A percentile compares a stretch with the other conserved stretches of the same genome.
Conservation (phyloP, 352 stramenopile species). For the Globisporangium rhizosaccharum region DNA sequence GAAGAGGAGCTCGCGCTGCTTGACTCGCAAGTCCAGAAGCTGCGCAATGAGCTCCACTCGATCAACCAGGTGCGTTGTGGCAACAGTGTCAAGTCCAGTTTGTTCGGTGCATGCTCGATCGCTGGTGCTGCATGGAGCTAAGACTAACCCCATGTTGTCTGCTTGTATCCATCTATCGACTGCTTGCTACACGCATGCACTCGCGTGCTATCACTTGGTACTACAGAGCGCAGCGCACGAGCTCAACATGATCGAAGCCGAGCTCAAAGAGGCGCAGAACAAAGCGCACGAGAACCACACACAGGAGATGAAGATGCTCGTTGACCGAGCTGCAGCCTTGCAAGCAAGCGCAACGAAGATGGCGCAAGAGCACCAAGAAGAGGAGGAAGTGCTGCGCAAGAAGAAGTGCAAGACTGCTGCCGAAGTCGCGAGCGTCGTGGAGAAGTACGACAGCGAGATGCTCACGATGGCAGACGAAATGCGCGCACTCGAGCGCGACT, state of each 20-base stretch:
- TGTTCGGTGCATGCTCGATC: background rate
- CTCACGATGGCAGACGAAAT: slow-evolving; percentile 49
- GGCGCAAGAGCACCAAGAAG: slow-evolving; percentile 78
- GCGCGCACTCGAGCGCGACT: slow-evolving; percentile 32
- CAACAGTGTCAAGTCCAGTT: background rate
- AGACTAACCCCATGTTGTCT: background rate
- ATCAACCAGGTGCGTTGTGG: slow-evolving; percentile 50
- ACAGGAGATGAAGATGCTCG: slow-evolving; percentile 67
- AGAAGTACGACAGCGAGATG: slow-evolving; percentile 81
- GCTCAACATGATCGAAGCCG: slow-evolving; percentile 65
- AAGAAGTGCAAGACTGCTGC: slow-evolving; percentile 76
- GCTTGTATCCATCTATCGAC: background rate
- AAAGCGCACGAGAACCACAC: slow-evolving; percentile 74
- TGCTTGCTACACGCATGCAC: background rate
- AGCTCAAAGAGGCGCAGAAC: slow-evolving; percentile 70
- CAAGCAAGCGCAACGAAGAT: slow-evolving; percentile 58
- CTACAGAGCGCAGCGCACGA: slow-evolving; percentile 58
- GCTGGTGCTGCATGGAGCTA: background rate
- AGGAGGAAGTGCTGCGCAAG: slow-evolving; percentile 74
- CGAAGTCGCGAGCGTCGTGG: slow-evolving; percentile 63
- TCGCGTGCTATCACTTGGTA: background rate
- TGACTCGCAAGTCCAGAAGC: slow-evolving; percentile 77
- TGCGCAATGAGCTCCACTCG: slow-evolving; percentile 64
- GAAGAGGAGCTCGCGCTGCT: slow-evolving; percentile 78
- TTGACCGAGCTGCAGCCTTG: slow-evolving; percentile 49